Evolutionary conservation across 768 basidiomycete species (phyloP).

Genomic region (Boletus vinaceobasis): DNA sequence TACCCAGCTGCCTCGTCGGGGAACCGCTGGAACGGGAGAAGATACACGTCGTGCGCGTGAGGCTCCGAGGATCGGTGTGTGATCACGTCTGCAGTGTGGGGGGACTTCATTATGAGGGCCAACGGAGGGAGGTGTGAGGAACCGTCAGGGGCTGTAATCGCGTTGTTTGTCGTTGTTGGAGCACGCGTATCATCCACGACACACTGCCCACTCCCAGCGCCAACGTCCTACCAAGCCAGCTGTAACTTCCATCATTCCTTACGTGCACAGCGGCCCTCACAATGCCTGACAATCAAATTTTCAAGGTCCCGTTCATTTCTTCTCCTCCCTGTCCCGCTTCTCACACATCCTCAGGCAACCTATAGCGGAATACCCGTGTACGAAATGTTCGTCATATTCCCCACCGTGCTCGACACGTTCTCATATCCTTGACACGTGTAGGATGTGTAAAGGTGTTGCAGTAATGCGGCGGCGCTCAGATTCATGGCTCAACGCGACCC

Average conservation of each 20-base stretch:
- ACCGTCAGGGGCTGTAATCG: constrained; percentile 22
- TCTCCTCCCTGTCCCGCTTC: background rate
- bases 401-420: constrained; percentile 35
- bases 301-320: constrained; percentile 56
- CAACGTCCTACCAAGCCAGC: constrained; percentile 6
- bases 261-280: constrained; percentile 9
- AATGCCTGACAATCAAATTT: constrained; percentile 85
- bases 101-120: background rate
- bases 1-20: background rate
- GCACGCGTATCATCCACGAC: constrained; percentile 32
- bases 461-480: constrained; percentile 97
- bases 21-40: background rate
- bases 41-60: background rate
- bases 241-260: constrained; percentile 2
- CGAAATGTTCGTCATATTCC: constrained; percentile 66
- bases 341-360: constrained; percentile 57
- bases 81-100: background rate
- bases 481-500: constrained; percentile 98
- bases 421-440: constrained; percentile 43
- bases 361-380: constrained; percentile 93
- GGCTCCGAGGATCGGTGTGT: background rate
- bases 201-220: constrained; percentile 19
- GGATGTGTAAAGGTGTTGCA: constrained; percentile 94
- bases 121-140: background rate
- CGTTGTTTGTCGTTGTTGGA: constrained; percentile 41